A percentile compares a stretch with the other conserved stretches of the same genome.
Evolutionary conservation across 1,284 basidiomycete species (phyloP).

Genomic region (Cystobasidiaceae sp.): DNA sequence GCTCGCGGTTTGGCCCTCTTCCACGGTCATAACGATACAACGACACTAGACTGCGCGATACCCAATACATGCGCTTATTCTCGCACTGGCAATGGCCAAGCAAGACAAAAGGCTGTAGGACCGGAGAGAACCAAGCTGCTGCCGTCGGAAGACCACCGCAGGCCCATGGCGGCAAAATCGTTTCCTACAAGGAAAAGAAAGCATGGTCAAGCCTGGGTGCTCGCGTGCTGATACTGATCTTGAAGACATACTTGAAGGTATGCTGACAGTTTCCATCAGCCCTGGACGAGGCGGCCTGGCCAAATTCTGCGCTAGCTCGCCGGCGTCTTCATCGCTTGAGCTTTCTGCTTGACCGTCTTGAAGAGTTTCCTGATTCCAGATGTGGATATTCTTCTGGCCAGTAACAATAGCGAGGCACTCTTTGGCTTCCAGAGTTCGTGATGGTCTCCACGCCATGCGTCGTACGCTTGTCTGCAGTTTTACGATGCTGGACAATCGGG

Average conservation of each 20-base stretch:
- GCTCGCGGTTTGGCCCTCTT: too few species aligned
- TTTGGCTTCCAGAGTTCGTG: neutral
- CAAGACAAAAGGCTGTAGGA: conserved; percentile 12
- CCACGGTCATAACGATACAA: neutral
- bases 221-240: neutral
- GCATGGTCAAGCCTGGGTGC: neutral
- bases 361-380: conserved; percentile 13
- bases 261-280: conserved; percentile 2
- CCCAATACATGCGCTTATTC: too few species aligned
- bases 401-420: conserved; percentile 16
- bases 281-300: neutral
- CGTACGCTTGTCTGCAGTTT: neutral
- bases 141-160: conserved; percentile 8
- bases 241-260: conserved; percentile 5
- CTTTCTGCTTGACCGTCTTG: neutral
- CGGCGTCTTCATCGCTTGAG: conserved; percentile 4
- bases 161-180: conserved; percentile 6
- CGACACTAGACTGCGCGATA: too few species aligned
- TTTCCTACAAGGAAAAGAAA: neutral
- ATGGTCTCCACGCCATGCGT: conserved; percentile 14
- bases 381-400: conserved; percentile 21
- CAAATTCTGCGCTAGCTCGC: neutral
- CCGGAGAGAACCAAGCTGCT: conserved; percentile 11
- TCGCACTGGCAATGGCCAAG: conserved; percentile 20
- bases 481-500: conserved; percentile 6